A percentile compares a stretch with the other conserved stretches of the same genome.
Conservation (phyloP, 164 flowering plant species). For the Malania oleifera region DNA sequence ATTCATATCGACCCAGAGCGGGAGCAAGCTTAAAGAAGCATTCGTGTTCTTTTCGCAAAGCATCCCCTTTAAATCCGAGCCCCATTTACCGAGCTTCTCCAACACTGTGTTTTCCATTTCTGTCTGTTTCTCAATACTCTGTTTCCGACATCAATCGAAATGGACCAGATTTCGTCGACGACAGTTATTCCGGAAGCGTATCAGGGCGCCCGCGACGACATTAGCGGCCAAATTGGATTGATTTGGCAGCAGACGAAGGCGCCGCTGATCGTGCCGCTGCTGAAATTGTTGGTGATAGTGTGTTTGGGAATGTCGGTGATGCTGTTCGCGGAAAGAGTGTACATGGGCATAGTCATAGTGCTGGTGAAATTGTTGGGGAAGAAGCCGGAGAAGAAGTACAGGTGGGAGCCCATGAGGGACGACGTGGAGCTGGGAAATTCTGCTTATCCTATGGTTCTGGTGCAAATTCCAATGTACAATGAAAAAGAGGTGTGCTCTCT, state of each 20-base stretch:
- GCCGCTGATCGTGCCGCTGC: constrained; percentile 23
- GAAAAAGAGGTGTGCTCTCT: constrained; percentile 61
- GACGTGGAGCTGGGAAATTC: constrained; percentile 67
- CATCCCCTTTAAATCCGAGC: background rate
- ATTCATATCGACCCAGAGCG: background rate
- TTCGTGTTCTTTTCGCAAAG: constrained; percentile 20
- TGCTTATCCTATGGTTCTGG: constrained; percentile 66
- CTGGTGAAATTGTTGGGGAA: constrained; percentile 77
- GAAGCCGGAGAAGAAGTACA: constrained; percentile 87
- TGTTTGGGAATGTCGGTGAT: constrained; percentile 68
- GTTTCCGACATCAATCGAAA: too few species aligned
- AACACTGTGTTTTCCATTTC: too few species aligned
- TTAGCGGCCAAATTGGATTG: constrained; percentile 13
- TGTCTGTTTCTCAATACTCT: too few species aligned
- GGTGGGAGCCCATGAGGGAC: constrained; percentile 65
- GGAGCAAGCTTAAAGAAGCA: background rate
- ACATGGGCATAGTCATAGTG: constrained; percentile 83
- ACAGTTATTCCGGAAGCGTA: too few species aligned
- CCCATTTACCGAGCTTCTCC: too few species aligned
- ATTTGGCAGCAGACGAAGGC: constrained; percentile 18
- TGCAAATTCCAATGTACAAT: constrained; percentile 90
- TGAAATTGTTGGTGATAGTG: constrained; percentile 18
- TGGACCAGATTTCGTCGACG: background rate
- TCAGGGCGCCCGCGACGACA: background rate
- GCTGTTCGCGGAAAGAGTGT: constrained; percentile 83